A percentile compares a stretch with the other conserved stretches of the same genome.
phyloP scores from a whole-genome alignment of 1,139 yeast species.

The Torulaspora pretoriensis region DNA sequence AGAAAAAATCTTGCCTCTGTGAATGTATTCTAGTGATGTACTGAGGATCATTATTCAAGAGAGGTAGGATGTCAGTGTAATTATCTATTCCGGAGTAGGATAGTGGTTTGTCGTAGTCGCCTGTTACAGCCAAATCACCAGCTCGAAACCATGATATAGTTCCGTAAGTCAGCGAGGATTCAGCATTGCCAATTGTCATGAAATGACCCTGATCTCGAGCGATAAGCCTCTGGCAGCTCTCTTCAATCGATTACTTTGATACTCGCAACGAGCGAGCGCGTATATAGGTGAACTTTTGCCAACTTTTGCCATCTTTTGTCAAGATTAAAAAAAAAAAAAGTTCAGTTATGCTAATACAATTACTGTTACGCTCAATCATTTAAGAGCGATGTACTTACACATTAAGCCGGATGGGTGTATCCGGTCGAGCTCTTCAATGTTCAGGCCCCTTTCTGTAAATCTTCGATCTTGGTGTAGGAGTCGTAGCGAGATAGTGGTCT shows the following conservation, averaged over 20 bases:
- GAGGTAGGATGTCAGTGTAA: background rate
- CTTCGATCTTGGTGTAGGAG: constrained; percentile 17
- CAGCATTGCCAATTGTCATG: constrained; percentile 10
- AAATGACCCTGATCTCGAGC: background rate
- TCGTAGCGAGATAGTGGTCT: constrained; percentile 23
- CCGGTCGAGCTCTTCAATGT: no score
- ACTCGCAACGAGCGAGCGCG: no score
- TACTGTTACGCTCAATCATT: no score
- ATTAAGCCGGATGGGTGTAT: no score
- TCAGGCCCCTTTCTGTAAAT: background rate
- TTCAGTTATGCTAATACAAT: no score
- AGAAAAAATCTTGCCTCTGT: background rate
- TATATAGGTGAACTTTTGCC: no score
- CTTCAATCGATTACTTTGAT: no score
- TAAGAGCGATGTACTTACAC: no score
- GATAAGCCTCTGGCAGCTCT: no score
- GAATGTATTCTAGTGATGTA: background rate
- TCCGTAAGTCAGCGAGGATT: background rate
- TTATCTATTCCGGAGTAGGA: constrained; percentile 1
- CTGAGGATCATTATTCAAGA: background rate
- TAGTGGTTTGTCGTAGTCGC: constrained; percentile 4
- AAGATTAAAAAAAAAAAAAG: no score
- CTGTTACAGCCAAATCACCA: constrained; percentile 8
- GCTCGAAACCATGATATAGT: constrained; percentile 11
- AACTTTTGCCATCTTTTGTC: no score